Evolutionary conservation across 176 grass and related monocot species (phyloP).

Genomic region (Bromus sterilis): DNA sequence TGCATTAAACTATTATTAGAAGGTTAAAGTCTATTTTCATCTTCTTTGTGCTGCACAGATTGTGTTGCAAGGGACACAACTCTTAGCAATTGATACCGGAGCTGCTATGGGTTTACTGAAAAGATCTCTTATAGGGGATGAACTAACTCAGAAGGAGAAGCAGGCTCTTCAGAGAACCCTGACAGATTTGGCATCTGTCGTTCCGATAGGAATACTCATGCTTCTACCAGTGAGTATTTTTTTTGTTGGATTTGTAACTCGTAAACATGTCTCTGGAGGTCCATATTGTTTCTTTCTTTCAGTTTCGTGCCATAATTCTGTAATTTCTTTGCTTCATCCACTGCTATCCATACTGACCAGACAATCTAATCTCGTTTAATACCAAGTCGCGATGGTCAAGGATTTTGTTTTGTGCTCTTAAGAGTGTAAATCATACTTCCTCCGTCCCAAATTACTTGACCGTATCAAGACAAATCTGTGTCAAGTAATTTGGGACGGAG

Average conservation of each 20-base stretch:
- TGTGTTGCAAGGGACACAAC: constrained; percentile 91
- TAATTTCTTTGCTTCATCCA: constrained; percentile 2
- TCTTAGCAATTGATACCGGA: constrained; percentile 84
- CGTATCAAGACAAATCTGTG: too few species aligned
- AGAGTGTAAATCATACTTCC: background rate
- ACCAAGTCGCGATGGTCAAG: background rate
- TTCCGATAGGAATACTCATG: constrained; percentile 99
- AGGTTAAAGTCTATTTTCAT: background rate
- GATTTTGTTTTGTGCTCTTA: constrained; percentile 8
- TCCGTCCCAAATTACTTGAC: too few species aligned
- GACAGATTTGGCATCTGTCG: constrained; percentile 94
- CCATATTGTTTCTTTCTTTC: constrained; percentile 24
- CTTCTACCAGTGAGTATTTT: constrained; percentile 87
- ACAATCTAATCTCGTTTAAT: background rate
- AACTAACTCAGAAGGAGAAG: constrained; percentile 94
- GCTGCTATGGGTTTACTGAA: constrained; percentile 71
- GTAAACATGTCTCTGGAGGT: background rate
- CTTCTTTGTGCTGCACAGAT: constrained; percentile 44
- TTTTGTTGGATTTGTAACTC: background rate
- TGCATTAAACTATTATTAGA: background rate
- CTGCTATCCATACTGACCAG: background rate
- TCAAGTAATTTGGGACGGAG: too few species aligned
- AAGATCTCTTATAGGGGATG: constrained; percentile 94
- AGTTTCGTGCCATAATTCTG: constrained; percentile 3
- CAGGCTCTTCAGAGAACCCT: constrained; percentile 97